Percentiles rank a stretch among this genome's conserved stretches.
Conservation (phyloP, 345 rosid genomes). For the Populus davidiana region DNA sequence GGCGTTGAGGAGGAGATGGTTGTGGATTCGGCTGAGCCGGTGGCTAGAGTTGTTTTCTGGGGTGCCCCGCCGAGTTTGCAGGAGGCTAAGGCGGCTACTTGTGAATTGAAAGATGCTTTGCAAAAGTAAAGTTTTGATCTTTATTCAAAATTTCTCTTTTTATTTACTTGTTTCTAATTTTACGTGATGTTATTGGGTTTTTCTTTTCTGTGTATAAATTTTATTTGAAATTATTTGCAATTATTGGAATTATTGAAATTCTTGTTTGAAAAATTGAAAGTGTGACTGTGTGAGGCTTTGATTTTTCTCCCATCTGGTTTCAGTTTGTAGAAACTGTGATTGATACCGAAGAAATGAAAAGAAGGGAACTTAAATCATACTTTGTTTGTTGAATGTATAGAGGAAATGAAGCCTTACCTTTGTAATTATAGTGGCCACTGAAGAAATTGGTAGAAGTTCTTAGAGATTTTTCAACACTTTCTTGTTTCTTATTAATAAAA, state of each 20-base stretch:
- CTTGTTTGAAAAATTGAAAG: neutral
- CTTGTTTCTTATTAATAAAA: neutral
- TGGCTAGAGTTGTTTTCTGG: conserved; percentile 58
- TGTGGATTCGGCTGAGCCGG: conserved; percentile 22
- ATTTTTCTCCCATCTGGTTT: neutral
- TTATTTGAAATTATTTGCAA: neutral
- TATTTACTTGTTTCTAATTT: neutral
- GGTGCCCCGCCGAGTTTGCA: conserved; percentile 50
- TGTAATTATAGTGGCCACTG: neutral
- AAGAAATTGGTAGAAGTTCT: too few relatives aligned
- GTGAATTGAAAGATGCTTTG: conserved; percentile 56
- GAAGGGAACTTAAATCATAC: neutral
- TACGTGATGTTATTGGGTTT: neutral
- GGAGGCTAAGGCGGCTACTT: conserved; percentile 66
- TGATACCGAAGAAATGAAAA: neutral
- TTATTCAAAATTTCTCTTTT: neutral
- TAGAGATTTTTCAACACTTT: neutral
- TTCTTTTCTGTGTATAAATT: neutral
- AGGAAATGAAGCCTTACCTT: neutral
- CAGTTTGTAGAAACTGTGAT: neutral
- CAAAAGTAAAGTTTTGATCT: conserved; percentile 29
- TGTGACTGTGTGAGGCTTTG: neutral
- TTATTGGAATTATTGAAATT: neutral
- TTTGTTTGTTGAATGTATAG: neutral
- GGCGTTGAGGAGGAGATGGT: conserved; percentile 29